Evolutionary conservation across 2,329 filamentous ascomycete species (phyloP), one percentile per base, ranked within the genome.

Genomic region (Elsinoe batatas): DNA sequence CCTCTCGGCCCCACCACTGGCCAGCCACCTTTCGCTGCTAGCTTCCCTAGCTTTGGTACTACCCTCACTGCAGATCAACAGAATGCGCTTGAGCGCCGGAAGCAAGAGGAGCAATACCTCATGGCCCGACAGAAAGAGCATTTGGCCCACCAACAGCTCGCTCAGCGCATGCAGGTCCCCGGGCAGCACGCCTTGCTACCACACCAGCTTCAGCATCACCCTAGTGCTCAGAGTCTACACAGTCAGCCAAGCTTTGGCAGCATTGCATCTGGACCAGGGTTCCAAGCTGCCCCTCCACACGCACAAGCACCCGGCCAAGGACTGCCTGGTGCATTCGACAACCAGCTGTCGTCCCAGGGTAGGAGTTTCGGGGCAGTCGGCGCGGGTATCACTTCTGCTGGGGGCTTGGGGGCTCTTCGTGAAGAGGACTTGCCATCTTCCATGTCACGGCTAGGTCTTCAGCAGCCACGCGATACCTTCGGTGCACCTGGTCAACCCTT

Each of bases 21-120:
- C 66, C 81, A 84, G 56, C 93, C 93, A 57, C 94, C 93, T 5
- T 88, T 98, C 64, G 89, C 91, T 5, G 88, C 84, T 55, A 90
- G 90, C 53, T 97, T 98, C 70, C 94, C 93, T 0, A 95, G 88
- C 67, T 98, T 97, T 68, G 93, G 93, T 5, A 90, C 93, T 6
- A 98, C 94, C 0, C 76, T 98, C 62, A 98, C 94, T 7, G 93
- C 93, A 0, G 91, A 97, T 65, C 93, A 98, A 70, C 93, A 98
- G 68, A 98, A 98, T 72, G 95, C 95, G 37, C 76, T 98, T 1
- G 93, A 98, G 73, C 82, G 93, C 54, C 81, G 93, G 53, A 98
- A 98, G 75, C 93, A 98, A 69, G 93, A 98, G 71, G 94, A 98
- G 67, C 93, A 98, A 68, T 95, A 93, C 68, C 78, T 95, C 35